Evolutionary conservation across 2,329 filamentous ascomycete species (phyloP).

Genomic region (Exutisphaerella laricina): DNA sequence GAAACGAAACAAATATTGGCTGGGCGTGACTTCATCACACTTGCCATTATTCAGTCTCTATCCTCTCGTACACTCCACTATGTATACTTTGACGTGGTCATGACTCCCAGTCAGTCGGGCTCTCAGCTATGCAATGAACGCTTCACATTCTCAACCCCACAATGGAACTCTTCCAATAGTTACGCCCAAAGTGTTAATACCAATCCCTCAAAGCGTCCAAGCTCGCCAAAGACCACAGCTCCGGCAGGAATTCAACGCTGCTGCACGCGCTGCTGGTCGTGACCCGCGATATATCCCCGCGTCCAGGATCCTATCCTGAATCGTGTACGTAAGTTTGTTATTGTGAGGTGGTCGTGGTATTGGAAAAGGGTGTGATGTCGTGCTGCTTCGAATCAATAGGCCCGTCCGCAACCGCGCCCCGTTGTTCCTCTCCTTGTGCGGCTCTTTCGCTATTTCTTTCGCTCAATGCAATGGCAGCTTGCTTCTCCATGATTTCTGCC

Average conservation of each 20-base stretch:
- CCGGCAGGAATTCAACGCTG: too few species aligned
- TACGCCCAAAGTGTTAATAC: background rate
- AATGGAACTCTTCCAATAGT: background rate
- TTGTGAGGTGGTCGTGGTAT: background rate
- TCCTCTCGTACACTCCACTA: background rate
- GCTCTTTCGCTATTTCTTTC: background rate
- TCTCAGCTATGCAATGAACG: conserved; percentile 1
- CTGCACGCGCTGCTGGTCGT: too few species aligned
- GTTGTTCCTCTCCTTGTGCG: background rate
- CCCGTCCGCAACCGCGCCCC: background rate
- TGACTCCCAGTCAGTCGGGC: too few species aligned
- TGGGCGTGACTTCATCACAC: too few species aligned
- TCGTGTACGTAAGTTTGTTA: background rate
- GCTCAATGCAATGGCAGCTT: conserved; percentile 9
- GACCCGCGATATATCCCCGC: too few species aligned
- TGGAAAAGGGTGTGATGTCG: background rate
- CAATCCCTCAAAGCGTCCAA: background rate
- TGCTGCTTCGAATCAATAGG: background rate
- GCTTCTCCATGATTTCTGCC: conserved; percentile 30
- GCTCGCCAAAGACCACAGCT: background rate
- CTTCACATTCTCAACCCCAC: background rate
- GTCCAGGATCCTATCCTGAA: background rate
- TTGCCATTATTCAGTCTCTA: background rate
- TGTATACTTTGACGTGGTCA: too few species aligned
- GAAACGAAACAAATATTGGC: too few species aligned